These are phyloP conservation scores for Casaregolazyma suthepensis DNA, from an alignment of 1,139 yeast genomes.

Conservation along the genomic window DNA sequence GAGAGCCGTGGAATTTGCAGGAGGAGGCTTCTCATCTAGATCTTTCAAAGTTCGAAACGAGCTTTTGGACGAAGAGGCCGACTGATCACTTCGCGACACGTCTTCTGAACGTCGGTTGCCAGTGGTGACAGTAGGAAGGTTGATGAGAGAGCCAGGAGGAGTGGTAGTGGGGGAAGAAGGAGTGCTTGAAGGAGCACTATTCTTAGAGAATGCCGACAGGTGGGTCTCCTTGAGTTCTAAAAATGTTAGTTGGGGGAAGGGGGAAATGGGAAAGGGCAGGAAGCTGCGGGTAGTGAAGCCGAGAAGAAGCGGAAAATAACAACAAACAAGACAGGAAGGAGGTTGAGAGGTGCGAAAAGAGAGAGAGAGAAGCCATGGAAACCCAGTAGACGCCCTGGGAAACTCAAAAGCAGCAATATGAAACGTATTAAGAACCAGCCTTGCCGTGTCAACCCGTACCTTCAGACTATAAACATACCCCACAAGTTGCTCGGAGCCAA, in stretches of 20 bases:
- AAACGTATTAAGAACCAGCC: not conserved
- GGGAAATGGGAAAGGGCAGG: not conserved
- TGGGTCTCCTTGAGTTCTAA: slow-evolving; percentile 37
- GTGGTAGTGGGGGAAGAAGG: slow-evolving; percentile 6
- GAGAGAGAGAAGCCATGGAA: not conserved
- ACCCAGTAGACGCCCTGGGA: not conserved
- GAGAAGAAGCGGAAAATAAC: not conserved
- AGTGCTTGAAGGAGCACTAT: slow-evolving; percentile 1
- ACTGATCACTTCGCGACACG: not conserved
- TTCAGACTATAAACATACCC: not conserved
- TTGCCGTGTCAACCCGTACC: not conserved
- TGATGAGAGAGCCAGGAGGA: slow-evolving; percentile 8
- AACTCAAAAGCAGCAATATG: not conserved
- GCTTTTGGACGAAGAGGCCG: not conserved
- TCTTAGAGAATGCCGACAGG: slow-evolving; percentile 28
- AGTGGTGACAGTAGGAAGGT: slow-evolving; percentile 15
- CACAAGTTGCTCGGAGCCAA: not conserved
- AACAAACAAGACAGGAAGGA: not conserved
- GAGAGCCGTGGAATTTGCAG: slow-evolving; percentile 8
- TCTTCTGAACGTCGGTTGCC: slow-evolving; percentile 12
- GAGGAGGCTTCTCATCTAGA: slow-evolving; percentile 1
- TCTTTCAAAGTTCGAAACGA: slow-evolving; percentile 2
- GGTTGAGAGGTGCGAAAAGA: not conserved
- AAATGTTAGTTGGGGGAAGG: slow-evolving; percentile 18
- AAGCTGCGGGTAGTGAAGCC: not conserved